Conservation (phyloP, 257 asterid genomes). For the Solanum ossicruentum region DNA sequence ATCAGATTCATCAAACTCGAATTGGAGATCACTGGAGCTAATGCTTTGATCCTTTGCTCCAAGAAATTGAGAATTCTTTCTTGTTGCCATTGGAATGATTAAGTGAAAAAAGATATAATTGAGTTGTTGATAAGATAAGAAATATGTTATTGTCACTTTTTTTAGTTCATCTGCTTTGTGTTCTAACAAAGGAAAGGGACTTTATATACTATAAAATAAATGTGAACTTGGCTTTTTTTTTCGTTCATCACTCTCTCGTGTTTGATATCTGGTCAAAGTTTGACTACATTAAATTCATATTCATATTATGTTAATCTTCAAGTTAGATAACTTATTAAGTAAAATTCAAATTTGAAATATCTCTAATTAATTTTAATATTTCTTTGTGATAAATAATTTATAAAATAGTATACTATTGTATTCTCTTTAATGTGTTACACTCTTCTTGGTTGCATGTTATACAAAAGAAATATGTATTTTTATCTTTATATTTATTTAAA, state of each 20-base stretch:
- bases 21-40: background rate
- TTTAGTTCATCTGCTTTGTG: background rate
- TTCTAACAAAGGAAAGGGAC: background rate
- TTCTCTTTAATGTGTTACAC: too few species aligned
- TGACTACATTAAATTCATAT: too few species aligned
- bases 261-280: too few species aligned
- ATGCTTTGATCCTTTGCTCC: background rate
- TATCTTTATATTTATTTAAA: too few species aligned
- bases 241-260: background rate
- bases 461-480: too few species aligned
- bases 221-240: background rate
- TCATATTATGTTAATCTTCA: background rate
- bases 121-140: background rate
- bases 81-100: background rate
- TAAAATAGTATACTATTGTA: too few species aligned
- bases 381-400: background rate
- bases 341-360: background rate
- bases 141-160: background rate
- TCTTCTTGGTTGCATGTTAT: too few species aligned
- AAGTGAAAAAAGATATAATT: background rate
- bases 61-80: background rate
- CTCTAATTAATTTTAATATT: background rate
- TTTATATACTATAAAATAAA: background rate
- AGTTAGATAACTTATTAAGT: background rate
- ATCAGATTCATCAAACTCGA: conserved; percentile 11